Conservation (phyloP, 257 asterid species). For the Scutellaria minor region DNA sequence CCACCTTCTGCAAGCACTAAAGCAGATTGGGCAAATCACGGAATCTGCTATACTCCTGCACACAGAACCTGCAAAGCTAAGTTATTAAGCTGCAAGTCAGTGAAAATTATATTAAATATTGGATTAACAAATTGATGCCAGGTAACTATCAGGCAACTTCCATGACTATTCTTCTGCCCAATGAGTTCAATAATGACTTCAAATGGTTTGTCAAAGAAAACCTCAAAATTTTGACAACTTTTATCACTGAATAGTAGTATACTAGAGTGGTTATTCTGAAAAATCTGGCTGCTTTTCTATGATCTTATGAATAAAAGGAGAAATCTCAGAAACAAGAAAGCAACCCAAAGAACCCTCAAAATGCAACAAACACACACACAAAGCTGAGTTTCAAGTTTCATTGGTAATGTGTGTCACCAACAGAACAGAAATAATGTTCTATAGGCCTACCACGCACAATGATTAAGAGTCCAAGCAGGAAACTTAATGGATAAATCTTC, state of each 20-base stretch:
- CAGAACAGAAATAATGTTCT: conserved; percentile 11
- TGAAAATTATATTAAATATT: conserved; percentile 34
- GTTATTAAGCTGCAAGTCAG: conserved; percentile 51
- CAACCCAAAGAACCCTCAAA: background rate
- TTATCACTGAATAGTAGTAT: conserved; percentile 9
- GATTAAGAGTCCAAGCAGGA: conserved; percentile 20
- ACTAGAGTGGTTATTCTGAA: background rate
- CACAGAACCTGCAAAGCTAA: conserved; percentile 86
- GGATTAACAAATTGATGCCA: conserved; percentile 20
- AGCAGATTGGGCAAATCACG: conserved; percentile 72
- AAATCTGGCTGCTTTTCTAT: background rate
- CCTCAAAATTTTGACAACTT: background rate
- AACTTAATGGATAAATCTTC: conserved; percentile 8
- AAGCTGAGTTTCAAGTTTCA: background rate
- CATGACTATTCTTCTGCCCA: conserved; percentile 25
- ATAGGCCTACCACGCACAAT: background rate
- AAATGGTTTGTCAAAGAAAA: background rate
- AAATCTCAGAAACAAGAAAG: conserved; percentile 1
- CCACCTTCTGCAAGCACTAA: conserved; percentile 83
- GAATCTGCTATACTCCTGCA: conserved; percentile 83
- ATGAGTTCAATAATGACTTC: conserved; percentile 14
- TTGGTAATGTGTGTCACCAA: background rate
- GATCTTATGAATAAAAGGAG: conserved; percentile 26
- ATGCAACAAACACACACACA: background rate
- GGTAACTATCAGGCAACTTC: conserved; percentile 15